A percentile compares a stretch with the other conserved stretches of the same genome.
Conservation (phyloP, 2,329 filamentous ascomycete genomes). For the Sporothrix humicola region DNA sequence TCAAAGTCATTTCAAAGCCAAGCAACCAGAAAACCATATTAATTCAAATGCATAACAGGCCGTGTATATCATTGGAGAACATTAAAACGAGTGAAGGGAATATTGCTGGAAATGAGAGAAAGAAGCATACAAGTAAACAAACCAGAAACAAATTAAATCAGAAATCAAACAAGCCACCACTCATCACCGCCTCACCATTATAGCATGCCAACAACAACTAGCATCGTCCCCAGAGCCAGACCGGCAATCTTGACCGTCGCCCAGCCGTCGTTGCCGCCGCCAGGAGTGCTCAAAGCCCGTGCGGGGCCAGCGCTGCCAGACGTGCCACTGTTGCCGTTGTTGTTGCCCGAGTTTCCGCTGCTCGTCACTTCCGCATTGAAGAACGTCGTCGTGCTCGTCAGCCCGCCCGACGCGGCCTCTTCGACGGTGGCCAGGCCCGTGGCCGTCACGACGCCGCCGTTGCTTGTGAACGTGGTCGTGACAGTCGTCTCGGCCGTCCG, state of each 20-base stretch:
- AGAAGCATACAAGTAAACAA: neutral
- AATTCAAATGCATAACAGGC: neutral
- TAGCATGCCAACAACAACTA: constrained; percentile 43
- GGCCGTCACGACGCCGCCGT: constrained; percentile 39
- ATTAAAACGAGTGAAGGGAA: neutral
- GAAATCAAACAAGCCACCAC: neutral
- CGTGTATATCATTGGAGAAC: neutral
- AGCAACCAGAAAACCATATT: too few species aligned
- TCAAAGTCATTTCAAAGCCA: too few species aligned
- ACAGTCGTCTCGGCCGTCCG: constrained; percentile 45
- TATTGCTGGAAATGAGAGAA: neutral
- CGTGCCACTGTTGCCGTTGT: constrained; percentile 20
- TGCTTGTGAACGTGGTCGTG: constrained; percentile 43
- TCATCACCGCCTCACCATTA: constrained; percentile 31
- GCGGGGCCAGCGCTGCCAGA: constrained; percentile 17
- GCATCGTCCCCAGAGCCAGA: constrained; percentile 42
- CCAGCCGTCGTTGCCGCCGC: constrained; percentile 22
- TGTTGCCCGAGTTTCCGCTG: neutral
- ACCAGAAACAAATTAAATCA: neutral
- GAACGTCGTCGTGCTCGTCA: constrained; percentile 44
- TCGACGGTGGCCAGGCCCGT: constrained; percentile 43
- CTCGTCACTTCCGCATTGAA: constrained; percentile 26
- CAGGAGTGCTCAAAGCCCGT: constrained; percentile 10
- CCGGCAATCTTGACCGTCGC: constrained; percentile 40
- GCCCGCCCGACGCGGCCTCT: constrained; percentile 43